Conservation (phyloP, 768 basidiomycete genomes). For the Mycena amicta region DNA sequence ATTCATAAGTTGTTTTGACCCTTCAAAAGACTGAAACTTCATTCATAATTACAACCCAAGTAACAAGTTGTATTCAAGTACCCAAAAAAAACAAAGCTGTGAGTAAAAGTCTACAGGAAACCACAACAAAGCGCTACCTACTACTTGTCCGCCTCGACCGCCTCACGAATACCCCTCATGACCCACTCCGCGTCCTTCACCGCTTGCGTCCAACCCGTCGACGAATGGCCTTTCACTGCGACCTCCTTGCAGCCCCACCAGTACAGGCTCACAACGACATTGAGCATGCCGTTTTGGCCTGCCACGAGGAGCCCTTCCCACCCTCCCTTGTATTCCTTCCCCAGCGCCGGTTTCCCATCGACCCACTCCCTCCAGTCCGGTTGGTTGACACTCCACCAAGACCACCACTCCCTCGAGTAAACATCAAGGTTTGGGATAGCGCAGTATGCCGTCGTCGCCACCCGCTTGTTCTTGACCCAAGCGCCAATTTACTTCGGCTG, state of each 20-base stretch:
- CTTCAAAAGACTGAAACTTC: too few species aligned
- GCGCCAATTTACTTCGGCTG: neutral
- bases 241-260: conserved; percentile 1
- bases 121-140: too few species aligned
- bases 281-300: neutral
- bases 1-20: too few species aligned
- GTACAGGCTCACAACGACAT: neutral
- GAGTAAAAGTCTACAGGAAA: too few species aligned
- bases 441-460: neutral
- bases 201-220: neutral
- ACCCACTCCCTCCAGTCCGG: conserved; percentile 12
- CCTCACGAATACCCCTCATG: neutral
- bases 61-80: too few species aligned
- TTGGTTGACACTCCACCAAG: conserved; percentile 13
- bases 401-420: neutral
- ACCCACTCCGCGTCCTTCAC: neutral
- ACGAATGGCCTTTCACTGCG: neutral
- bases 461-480: conserved; percentile 11
- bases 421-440: neutral
- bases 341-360: neutral
- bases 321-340: neutral
- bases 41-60: too few species aligned
- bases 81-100: neutral
- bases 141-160: neutral
- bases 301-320: neutral